A percentile compares a stretch with the other conserved stretches of the same genome.
These are phyloP conservation scores for Grifola frondosa DNA, from an alignment of 1,284 basidiomycete genomes.

Conservation along the genomic window DNA sequence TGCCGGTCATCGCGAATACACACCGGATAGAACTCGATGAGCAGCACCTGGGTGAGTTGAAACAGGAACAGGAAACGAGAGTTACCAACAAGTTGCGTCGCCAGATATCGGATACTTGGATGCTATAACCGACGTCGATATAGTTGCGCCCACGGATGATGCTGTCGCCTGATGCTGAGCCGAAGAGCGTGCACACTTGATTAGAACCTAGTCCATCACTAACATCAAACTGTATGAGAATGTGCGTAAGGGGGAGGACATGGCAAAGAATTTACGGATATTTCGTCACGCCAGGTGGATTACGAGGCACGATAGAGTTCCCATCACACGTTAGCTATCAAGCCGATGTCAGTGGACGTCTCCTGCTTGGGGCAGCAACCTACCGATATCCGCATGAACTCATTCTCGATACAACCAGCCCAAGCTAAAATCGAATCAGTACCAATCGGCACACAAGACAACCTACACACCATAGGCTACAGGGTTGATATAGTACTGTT, in stretches of 20 bases:
- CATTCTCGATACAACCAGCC: slow-evolving; percentile 80
- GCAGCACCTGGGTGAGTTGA: slow-evolving; percentile 59
- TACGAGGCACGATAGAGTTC: slow-evolving; percentile 68
- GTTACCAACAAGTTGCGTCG: slow-evolving; percentile 57
- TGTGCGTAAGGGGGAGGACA: slow-evolving; percentile 22
- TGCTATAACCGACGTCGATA: slow-evolving; percentile 53
- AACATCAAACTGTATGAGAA: slow-evolving; percentile 1
- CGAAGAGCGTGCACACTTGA: slow-evolving; percentile 69
- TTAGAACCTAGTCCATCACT: slow-evolving; percentile 55
- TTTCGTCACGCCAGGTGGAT: slow-evolving; percentile 56
- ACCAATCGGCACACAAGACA: not conserved
- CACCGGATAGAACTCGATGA: slow-evolving; percentile 65
- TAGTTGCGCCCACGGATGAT: slow-evolving; percentile 57
- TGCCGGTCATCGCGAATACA: too few species aligned
- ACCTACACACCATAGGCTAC: slow-evolving; percentile 63
- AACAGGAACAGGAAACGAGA: slow-evolving; percentile 67
- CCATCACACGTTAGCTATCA: slow-evolving; percentile 65
- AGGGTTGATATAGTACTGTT: slow-evolving; percentile 73
- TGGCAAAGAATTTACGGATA: slow-evolving; percentile 57
- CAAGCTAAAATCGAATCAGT: slow-evolving; percentile 45
- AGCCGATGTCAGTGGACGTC: not conserved
- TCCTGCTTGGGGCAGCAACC: slow-evolving; percentile 11
- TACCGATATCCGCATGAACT: slow-evolving; percentile 72
- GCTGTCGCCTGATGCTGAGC: slow-evolving; percentile 48
- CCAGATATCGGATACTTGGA: slow-evolving; percentile 58